Evolutionary conservation across 371 early-diverging fungal genomes (phyloP).

Genomic region (Phascolomyces articulosus): DNA sequence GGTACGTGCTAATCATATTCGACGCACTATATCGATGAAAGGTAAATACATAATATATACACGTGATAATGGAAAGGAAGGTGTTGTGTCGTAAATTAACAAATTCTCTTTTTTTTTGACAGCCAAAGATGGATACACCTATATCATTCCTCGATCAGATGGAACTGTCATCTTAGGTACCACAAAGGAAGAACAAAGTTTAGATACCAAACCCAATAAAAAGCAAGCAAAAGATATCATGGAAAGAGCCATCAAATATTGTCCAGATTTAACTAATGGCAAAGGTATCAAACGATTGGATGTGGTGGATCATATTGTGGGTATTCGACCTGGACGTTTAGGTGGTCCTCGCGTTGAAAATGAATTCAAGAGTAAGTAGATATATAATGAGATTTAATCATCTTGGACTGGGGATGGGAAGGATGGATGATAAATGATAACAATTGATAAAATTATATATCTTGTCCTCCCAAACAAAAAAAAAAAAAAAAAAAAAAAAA

Average conservation of each 20-base stretch:
- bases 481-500: too few relatives aligned
- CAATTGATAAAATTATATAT: too few relatives aligned
- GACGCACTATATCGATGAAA: conserved; percentile 48
- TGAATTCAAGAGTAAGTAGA: conserved; percentile 45
- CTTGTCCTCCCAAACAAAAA: too few relatives aligned
- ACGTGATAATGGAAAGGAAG: neutral
- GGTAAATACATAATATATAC: conserved; percentile 20
- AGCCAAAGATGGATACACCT: conserved; percentile 47
- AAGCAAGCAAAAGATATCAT: conserved; percentile 24
- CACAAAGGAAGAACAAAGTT: conserved; percentile 62
- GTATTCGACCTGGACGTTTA: conserved; percentile 62
- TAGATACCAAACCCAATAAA: conserved; percentile 32
- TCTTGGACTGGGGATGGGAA: too few relatives aligned
- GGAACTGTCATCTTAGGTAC: conserved; percentile 81
- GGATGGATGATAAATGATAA: too few relatives aligned
- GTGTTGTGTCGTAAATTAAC: too few relatives aligned
- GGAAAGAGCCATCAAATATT: conserved; percentile 23
- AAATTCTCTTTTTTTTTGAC: conserved; percentile 6
- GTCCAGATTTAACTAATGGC: conserved; percentile 41
- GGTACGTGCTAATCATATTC: conserved; percentile 66
- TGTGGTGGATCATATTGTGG: conserved; percentile 61
- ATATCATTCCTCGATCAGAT: conserved; percentile 77
- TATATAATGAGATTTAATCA: neutral
- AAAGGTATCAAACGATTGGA: conserved; percentile 39
- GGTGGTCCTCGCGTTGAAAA: conserved; percentile 73